Evolutionary conservation across 306 rosid genomes (phyloP).

Genomic region (Vigna reflexopilosa): DNA sequence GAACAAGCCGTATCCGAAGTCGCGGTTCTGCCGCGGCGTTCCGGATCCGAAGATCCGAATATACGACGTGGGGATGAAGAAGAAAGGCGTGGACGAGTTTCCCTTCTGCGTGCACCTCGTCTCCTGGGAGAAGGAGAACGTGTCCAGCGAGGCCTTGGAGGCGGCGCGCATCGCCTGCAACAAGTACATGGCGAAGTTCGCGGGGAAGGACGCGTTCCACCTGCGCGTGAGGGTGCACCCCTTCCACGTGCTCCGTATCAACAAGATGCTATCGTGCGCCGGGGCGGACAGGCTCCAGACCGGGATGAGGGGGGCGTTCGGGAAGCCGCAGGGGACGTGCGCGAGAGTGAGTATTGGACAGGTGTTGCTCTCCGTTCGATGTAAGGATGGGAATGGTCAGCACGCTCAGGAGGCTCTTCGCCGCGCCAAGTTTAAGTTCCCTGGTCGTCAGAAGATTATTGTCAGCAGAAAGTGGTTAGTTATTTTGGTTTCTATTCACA

Average conservation of each 20-base stretch:
- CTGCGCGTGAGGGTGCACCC: conserved; percentile 85
- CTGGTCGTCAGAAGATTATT: conserved; percentile 80
- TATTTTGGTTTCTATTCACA: not conserved
- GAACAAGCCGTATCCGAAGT: conserved; percentile 75
- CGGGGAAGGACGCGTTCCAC: conserved; percentile 84
- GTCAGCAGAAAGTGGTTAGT: conserved; percentile 78
- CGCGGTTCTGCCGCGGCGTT: conserved; percentile 73
- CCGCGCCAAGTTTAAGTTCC: conserved; percentile 82
- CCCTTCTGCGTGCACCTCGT: conserved; percentile 50
- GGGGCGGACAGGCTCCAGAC: conserved; percentile 95
- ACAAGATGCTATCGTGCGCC: conserved; percentile 95
- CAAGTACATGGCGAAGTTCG: conserved; percentile 79
- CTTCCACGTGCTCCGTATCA: conserved; percentile 80
- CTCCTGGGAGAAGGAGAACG: conserved; percentile 53
- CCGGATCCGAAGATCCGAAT: conserved; percentile 80
- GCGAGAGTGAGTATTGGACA: conserved; percentile 85
- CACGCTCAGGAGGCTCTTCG: conserved; percentile 85
- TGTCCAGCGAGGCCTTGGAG: conserved; percentile 67
- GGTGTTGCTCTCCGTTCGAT: conserved; percentile 73
- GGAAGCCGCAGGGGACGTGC: conserved; percentile 83
- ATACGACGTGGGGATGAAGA: conserved; percentile 77
- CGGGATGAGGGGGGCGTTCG: conserved; percentile 90
- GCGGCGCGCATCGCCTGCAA: conserved; percentile 86
- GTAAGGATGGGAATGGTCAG: conserved; percentile 61
- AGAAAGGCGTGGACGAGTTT: conserved; percentile 68